Base-by-base conservation (phyloP, 208 protist genomes). In the Herpetomonas samuelpessoai region DNA sequence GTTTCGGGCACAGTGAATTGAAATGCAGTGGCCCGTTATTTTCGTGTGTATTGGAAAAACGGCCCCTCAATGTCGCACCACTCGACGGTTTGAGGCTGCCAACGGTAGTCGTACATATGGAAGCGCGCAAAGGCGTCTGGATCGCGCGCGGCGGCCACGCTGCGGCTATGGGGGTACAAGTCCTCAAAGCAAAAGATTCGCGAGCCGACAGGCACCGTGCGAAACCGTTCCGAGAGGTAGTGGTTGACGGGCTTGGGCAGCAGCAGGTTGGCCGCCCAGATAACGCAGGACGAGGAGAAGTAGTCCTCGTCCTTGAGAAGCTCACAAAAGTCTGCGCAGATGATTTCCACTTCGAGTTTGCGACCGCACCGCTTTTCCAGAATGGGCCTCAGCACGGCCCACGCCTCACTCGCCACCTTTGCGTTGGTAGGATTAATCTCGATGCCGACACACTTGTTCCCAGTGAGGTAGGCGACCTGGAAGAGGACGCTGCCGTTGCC, bases 401-500 rank as follows among this genome's bases (percentile, higher is more conserved):
- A 91, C 60, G 82, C 82, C 25, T 77, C 65, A 19, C 12, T 57
- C 0, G 88, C 83, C 19, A 94, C 69, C 27, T 53, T 25, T 18
- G 84, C 82, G 51, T 94, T 94, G 24, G 68, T 71, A 3, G 67
- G 57, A 46, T 88, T 86, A 21, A 94, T 76, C 30, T 94, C 88
- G 9, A 94, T 68, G 16, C 88, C 88, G n/a, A 94, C 75, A 52
- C 83, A 91, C 16, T 77, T 70, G 18, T 70, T 74, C 2, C 88
- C 88, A 10, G 88, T 94, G 65, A 83, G 29, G 12, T 75, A 60
- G 4, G 84, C 88, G 2, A 94, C 81, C 50, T 94, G 84, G 65
- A 94, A 90, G 21, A 94, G 65, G n/a, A 94, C 88, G 55, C 84
- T 92, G 27, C 88, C 88, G 68, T 91, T 93, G 2, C 86, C 89